Conservation (phyloP, 306 rosid species). For the Boehmeria nivea region DNA sequence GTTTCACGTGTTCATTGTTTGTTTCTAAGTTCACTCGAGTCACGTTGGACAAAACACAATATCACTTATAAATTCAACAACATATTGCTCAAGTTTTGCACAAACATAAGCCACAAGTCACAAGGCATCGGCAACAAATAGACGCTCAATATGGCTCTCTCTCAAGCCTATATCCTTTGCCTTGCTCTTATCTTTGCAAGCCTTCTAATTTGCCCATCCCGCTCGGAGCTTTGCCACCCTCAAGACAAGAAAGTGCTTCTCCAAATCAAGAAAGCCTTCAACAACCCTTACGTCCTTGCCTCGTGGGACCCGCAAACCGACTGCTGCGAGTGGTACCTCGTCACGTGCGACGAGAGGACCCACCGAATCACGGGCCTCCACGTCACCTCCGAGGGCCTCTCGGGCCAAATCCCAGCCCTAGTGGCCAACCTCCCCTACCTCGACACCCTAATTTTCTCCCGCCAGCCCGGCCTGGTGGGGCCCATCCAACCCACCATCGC, state of each 20-base stretch:
- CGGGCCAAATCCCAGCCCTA: slow-evolving; percentile 49
- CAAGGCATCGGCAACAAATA: no score
- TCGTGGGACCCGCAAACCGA: slow-evolving; percentile 56
- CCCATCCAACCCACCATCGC: slow-evolving; percentile 54
- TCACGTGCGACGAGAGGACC: slow-evolving; percentile 41
- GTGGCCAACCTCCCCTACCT: slow-evolving; percentile 63
- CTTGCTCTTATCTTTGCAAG: no score
- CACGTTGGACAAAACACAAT: no score
- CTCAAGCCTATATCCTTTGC: no score
- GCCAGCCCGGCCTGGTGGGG: slow-evolving; percentile 48
- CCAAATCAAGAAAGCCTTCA: slow-evolving; percentile 53
- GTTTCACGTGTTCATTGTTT: no score
- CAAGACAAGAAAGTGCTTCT: no score
- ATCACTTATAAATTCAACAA: no score
- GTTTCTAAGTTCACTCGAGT: no score
- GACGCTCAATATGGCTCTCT: no score
- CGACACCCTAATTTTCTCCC: slow-evolving; percentile 35
- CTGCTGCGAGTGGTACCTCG: slow-evolving; percentile 60
- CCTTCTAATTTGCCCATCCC: not conserved
- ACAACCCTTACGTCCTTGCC: slow-evolving; percentile 49
- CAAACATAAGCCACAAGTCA: no score
- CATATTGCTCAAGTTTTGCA: no score
- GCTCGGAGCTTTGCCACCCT: slow-evolving; percentile 48
- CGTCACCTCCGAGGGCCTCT: slow-evolving; percentile 18
- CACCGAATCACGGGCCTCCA: slow-evolving; percentile 52